A percentile compares a stretch with the other conserved stretches of the same genome.
phyloP scores from a whole-genome alignment of 768 basidiomycete species.

The Rossbeevera mucosa region DNA sequence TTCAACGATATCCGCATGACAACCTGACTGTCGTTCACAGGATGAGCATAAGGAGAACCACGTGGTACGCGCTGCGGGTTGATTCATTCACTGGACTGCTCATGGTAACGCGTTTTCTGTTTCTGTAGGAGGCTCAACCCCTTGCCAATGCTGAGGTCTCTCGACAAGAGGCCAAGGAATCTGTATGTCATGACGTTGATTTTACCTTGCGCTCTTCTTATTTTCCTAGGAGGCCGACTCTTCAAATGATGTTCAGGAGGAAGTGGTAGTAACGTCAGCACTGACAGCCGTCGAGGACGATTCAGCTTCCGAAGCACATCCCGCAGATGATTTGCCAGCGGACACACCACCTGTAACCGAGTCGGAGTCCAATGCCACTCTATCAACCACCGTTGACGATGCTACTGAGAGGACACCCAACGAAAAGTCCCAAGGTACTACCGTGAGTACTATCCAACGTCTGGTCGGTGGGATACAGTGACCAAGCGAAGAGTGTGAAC shows the following conservation, averaged over 20 bases:
- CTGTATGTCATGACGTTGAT: constrained; percentile 19
- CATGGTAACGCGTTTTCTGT: constrained; percentile 1
- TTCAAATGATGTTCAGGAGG: constrained; percentile 31
- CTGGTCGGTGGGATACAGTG: not conserved
- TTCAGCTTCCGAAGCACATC: not conserved
- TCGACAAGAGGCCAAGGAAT: constrained; percentile 29
- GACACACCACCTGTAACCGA: not conserved
- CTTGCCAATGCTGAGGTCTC: constrained; percentile 26
- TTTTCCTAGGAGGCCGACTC: constrained; percentile 28
- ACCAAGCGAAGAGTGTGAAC: constrained; percentile 2
- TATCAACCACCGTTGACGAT: constrained; percentile 1
- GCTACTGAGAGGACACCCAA: constrained; percentile 1
- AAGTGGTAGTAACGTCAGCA: constrained; percentile 10
- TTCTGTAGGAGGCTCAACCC: constrained; percentile 10
- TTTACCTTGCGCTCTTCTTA: not conserved
- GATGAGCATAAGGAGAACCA: constrained; percentile 9
- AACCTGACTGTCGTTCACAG: constrained; percentile 17
- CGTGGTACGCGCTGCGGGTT: constrained; percentile 13
- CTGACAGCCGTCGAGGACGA: not conserved
- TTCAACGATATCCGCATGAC: not conserved
- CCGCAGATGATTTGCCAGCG: not conserved
- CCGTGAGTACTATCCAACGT: constrained; percentile 12
- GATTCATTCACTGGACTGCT: not conserved
- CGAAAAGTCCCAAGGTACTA: constrained; percentile 2
- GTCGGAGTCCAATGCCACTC: not conserved